A percentile compares a stretch with the other conserved stretches of the same genome.
Evolutionary conservation across 164 flowering plant species (phyloP).

Genomic region (Aristolochia fimbriata): DNA sequence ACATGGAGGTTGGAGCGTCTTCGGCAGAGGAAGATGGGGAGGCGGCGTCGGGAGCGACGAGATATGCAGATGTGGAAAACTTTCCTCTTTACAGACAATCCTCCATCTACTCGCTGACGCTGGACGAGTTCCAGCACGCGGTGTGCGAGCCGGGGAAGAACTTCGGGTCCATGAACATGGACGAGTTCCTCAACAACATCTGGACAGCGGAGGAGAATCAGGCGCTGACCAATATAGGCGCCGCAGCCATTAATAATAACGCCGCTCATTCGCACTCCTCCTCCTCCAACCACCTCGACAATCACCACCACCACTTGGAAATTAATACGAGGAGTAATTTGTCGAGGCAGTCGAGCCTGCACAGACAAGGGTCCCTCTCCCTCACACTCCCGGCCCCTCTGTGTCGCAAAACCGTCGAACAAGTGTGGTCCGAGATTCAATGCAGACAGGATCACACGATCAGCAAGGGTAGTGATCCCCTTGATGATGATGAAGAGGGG

Average conservation of each 20-base stretch:
- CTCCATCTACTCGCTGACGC: constrained; percentile 85
- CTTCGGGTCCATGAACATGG: constrained; percentile 98
- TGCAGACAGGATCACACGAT: constrained; percentile 1
- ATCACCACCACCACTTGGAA: no score
- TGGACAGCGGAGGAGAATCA: constrained; percentile 81
- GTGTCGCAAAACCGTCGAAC: constrained; percentile 76
- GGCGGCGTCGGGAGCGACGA: no score
- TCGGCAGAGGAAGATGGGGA: no score
- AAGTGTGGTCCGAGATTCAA: constrained; percentile 94
- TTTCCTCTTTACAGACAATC: constrained; percentile 32
- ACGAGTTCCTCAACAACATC: constrained; percentile 77
- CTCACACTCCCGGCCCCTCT: constrained; percentile 49
- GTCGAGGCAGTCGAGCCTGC: constrained; percentile 41
- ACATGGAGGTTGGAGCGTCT: no score
- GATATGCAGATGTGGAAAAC: no score
- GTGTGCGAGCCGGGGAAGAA: constrained; percentile 59
- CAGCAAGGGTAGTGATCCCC: no score
- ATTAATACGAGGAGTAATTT: neutral
- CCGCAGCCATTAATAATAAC: no score
- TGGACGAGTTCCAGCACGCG: constrained; percentile 66
- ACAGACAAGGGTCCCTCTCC: constrained; percentile 73
- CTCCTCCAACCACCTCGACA: no score
- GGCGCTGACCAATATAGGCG: no score
- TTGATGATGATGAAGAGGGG: no score
- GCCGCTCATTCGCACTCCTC: no score